phyloP scores from a whole-genome alignment of 208 protist genomes.

The Trypanosoma scelopori region DNA sequence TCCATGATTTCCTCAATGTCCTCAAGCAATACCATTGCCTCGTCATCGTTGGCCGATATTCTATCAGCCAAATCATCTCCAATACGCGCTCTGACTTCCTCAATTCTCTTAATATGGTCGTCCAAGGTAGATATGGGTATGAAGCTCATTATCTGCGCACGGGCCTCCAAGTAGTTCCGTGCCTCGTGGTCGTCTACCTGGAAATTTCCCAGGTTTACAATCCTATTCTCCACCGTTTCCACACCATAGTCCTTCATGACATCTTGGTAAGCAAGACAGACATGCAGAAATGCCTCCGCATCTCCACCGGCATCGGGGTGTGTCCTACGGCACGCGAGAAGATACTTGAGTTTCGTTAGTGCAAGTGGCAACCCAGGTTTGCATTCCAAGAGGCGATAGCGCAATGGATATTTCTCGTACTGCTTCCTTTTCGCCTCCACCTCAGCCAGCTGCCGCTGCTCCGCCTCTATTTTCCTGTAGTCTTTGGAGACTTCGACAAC shows the following conservation, averaged over 20 bases:
- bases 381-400: constrained; percentile 81
- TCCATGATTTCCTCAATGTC: constrained; percentile 89
- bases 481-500: constrained; percentile 52
- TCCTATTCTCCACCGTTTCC: constrained; percentile 80
- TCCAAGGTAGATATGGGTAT: constrained; percentile 83
- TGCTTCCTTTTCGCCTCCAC: constrained; percentile 54
- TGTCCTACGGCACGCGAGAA: constrained; percentile 70
- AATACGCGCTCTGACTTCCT: constrained; percentile 65
- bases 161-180: constrained; percentile 77
- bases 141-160: constrained; percentile 66
- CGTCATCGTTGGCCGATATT: constrained; percentile 63
- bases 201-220: constrained; percentile 85
- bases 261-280: constrained; percentile 83
- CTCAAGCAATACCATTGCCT: constrained; percentile 82
- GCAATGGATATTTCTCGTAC: constrained; percentile 63
- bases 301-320: constrained; percentile 86
- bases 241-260: constrained; percentile 89
- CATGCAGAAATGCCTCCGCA: constrained; percentile 67
- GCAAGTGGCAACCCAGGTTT: constrained; percentile 70
- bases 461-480: constrained; percentile 60
- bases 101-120: constrained; percentile 77
- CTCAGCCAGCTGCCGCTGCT: constrained; percentile 43
- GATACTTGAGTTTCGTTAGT: constrained; percentile 80
- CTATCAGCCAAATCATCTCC: constrained; percentile 63
- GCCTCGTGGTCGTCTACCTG: constrained; percentile 69